Evolutionary conservation across 2,329 filamentous ascomycete species (phyloP).

Genomic region (Hypoxylon rubiginosum): DNA sequence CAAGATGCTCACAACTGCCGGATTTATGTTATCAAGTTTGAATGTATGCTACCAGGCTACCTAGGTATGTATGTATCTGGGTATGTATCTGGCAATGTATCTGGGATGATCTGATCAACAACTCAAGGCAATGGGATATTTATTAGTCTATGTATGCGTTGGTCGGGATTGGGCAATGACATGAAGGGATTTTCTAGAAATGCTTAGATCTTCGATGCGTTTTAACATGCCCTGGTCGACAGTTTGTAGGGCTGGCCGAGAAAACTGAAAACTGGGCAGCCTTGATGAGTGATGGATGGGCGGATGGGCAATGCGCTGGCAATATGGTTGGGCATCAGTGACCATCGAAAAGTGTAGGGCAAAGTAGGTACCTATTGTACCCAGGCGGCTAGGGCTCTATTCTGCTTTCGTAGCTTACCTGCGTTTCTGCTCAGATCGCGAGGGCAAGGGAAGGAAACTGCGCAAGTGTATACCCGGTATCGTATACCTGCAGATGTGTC

Average conservation of each 20-base stretch:
- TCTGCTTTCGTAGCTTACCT: neutral
- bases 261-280: slow-evolving; percentile 45
- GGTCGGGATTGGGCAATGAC: slow-evolving; percentile 44
- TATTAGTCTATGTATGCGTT: slow-evolving; percentile 39
- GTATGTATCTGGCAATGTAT: too few species aligned
- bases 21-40: slow-evolving; percentile 24
- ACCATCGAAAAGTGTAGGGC: slow-evolving; percentile 17
- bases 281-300: slow-evolving; percentile 38
- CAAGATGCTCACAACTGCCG: slow-evolving; percentile 28
- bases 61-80: slow-evolving; percentile 21
- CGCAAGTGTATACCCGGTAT: slow-evolving; percentile 14
- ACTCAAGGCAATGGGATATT: slow-evolving; percentile 36
- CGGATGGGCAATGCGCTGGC: slow-evolving; percentile 52
- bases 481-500: slow-evolving; percentile 3
- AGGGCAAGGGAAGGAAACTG: slow-evolving; percentile 15
- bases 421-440: too few species aligned
- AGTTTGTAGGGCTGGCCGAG: slow-evolving; percentile 40
- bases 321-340: slow-evolving; percentile 53
- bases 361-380: slow-evolving; percentile 13
- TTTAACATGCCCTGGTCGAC: slow-evolving; percentile 29
- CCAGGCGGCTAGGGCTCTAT: neutral
- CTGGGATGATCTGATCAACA: slow-evolving; percentile 39
- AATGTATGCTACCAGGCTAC: slow-evolving; percentile 29
- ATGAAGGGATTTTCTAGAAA: slow-evolving; percentile 40
- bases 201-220: slow-evolving; percentile 41